Evolutionary conservation across 805 yeast genomes (phyloP).

Genomic region (Middelhovenomyces tepae): DNA sequence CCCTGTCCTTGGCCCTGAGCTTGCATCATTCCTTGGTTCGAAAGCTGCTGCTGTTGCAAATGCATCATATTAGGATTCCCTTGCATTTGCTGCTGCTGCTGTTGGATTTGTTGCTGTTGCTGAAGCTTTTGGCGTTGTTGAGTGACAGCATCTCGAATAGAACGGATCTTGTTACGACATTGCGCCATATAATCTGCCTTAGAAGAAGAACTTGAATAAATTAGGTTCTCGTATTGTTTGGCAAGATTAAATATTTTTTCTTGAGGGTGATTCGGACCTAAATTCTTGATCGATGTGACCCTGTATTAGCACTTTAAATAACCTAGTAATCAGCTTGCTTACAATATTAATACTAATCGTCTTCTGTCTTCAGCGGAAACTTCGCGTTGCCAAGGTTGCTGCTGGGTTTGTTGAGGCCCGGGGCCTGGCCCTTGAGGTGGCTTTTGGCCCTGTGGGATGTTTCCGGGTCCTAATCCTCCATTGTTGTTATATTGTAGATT

Average conservation of each 20-base stretch:
- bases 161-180: slow-evolving; percentile 17
- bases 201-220: slow-evolving; percentile 22
- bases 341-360: slow-evolving; percentile 18
- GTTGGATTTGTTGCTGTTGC: slow-evolving; percentile 16
- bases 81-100: slow-evolving; percentile 14
- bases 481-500: too few species aligned
- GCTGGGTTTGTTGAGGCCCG: too few species aligned
- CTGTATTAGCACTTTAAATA: slow-evolving; percentile 6
- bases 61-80: slow-evolving; percentile 4
- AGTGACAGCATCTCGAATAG: slow-evolving; percentile 11
- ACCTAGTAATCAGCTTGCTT: slow-evolving; percentile 9
- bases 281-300: slow-evolving; percentile 18
- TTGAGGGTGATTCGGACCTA: slow-evolving; percentile 21
- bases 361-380: slow-evolving; percentile 21
- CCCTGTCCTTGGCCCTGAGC: too few species aligned
- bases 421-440: slow-evolving; percentile 4
- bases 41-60: slow-evolving; percentile 6
- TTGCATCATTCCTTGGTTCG: too few species aligned
- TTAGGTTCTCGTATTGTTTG: slow-evolving; percentile 24
- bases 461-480: too few species aligned
- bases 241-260: slow-evolving; percentile 26
- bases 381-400: slow-evolving; percentile 12
- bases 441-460: too few species aligned
- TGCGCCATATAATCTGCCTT: slow-evolving; percentile 21
- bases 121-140: slow-evolving; percentile 15